These are phyloP conservation scores for Euryodendron excelsum DNA, from an alignment of 148 eudicot species.

Conservation along the genomic window DNA sequence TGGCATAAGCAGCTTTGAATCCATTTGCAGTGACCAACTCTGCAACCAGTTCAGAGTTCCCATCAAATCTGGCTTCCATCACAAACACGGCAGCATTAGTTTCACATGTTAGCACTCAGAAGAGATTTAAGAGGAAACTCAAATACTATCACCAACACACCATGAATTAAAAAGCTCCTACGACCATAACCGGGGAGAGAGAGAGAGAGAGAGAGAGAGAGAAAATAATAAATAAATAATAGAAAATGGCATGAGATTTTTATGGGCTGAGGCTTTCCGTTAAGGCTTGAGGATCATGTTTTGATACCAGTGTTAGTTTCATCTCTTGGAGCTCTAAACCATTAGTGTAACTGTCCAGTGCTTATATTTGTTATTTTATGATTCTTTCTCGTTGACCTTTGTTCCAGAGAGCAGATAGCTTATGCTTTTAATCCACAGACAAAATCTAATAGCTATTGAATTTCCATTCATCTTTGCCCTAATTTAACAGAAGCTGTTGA, in stretches of 20 bases:
- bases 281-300: not conserved
- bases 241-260: not conserved
- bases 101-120: not conserved
- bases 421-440: not conserved
- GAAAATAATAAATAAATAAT: not conserved
- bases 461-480: not conserved
- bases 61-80: constrained; percentile 80
- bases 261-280: not conserved
- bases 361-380: not conserved
- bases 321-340: not conserved
- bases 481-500: not conserved
- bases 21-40: constrained; percentile 89
- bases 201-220: not conserved
- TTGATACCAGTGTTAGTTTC: not conserved
- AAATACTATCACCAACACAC: not conserved
- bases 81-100: constrained; percentile 19
- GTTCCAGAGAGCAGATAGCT: not conserved
- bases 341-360: not conserved
- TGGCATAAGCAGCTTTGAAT: constrained; percentile 89
- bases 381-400: not conserved
- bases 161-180: not conserved
- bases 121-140: not conserved
- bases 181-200: not conserved
- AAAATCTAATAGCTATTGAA: not conserved
- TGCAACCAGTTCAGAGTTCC: constrained; percentile 88